Conservation (phyloP, 768 basidiomycete species). For the Lactarius quietus region DNA sequence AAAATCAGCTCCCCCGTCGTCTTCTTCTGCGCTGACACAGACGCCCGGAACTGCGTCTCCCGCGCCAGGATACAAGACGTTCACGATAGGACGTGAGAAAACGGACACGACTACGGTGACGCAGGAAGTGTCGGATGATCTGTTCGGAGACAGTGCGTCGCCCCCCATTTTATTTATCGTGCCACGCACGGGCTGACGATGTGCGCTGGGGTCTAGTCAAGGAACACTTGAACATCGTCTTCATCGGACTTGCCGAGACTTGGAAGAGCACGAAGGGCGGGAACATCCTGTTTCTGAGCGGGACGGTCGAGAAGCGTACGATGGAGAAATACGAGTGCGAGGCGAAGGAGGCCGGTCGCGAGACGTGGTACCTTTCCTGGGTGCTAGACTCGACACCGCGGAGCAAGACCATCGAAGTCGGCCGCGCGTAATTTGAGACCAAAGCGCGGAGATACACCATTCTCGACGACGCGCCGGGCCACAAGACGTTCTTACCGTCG, state of each 20-base stretch:
- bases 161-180: too few species aligned
- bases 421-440: slow-evolving; percentile 96
- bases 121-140: slow-evolving; percentile 75
- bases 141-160: slow-evolving; percentile 79
- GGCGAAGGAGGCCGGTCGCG: slow-evolving; percentile 95
- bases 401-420: slow-evolving; percentile 98
- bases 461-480: slow-evolving; percentile 96
- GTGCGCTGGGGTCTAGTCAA: slow-evolving; percentile 64
- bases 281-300: slow-evolving; percentile 87
- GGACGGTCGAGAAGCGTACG: slow-evolving; percentile 95
- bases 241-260: too few species aligned
- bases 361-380: slow-evolving; percentile 98
- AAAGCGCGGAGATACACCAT: slow-evolving; percentile 85
- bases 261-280: slow-evolving; percentile 99
- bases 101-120: slow-evolving; percentile 75
- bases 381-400: slow-evolving; percentile 98
- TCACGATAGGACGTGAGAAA: slow-evolving; percentile 72
- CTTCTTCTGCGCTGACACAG: slow-evolving; percentile 32
- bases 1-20: slow-evolving; percentile 18
- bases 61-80: slow-evolving; percentile 50
- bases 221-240: slow-evolving; percentile 90
- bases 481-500: slow-evolving; percentile 96
- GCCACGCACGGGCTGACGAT: too few species aligned
- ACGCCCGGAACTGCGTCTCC: slow-evolving; percentile 35
- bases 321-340: slow-evolving; percentile 98